Evolutionary conservation across 1,284 basidiomycete genomes (phyloP).

Genomic region (Sphagnurus paluster): DNA sequence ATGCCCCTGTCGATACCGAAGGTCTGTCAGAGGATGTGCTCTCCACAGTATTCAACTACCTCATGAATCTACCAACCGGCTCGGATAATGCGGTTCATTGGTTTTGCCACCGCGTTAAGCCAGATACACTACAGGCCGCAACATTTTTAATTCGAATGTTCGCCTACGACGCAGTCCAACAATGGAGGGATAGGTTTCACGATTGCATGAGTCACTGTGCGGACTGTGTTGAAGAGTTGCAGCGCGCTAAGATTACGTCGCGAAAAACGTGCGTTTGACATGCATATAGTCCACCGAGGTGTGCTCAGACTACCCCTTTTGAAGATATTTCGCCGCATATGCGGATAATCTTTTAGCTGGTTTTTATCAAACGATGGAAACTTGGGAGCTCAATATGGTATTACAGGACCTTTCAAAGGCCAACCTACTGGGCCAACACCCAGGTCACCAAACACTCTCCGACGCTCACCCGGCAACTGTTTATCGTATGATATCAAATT

Average conservation of each 20-base stretch:
- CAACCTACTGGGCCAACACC: constrained; percentile 28
- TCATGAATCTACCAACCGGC: constrained; percentile 45
- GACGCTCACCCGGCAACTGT: constrained; percentile 48
- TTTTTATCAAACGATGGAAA: constrained; percentile 68
- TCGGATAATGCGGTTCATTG: constrained; percentile 56
- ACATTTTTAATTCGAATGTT: constrained; percentile 79
- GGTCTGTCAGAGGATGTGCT: constrained; percentile 52
- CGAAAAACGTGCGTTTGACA: constrained; percentile 61
- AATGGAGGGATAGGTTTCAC: constrained; percentile 63
- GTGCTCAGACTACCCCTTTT: constrained; percentile 4
- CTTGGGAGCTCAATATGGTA: constrained; percentile 62
- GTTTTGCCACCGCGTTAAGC: constrained; percentile 65
- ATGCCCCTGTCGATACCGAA: constrained; percentile 52
- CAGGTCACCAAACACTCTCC: constrained; percentile 30
- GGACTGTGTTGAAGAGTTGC: constrained; percentile 66
- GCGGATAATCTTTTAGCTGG: constrained; percentile 42
- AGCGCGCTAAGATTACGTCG: constrained; percentile 61
- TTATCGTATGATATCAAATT: constrained; percentile 71
- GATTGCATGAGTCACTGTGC: constrained; percentile 61
- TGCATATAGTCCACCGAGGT: not conserved
- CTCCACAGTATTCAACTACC: constrained; percentile 51
- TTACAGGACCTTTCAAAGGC: constrained; percentile 43
- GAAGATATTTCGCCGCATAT: constrained; percentile 75
- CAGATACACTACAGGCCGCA: constrained; percentile 58
- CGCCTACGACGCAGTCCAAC: constrained; percentile 68